Evolutionary conservation across 2,329 filamentous ascomycete genomes (phyloP).

Genomic region (Apiospora malaysiana): DNA sequence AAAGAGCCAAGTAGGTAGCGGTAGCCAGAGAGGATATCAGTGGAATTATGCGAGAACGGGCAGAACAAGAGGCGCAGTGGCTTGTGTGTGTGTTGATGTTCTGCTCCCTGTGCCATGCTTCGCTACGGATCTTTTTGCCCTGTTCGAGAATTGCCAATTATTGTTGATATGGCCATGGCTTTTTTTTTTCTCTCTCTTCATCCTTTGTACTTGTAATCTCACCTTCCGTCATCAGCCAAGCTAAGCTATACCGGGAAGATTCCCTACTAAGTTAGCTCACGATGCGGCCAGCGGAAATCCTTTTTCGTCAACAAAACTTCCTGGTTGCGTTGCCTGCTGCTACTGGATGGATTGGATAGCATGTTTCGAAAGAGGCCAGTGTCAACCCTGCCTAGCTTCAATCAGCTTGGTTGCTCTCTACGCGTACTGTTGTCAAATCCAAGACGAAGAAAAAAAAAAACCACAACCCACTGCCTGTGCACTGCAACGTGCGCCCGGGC

Average conservation of each 20-base stretch:
- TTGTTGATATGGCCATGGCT: not conserved
- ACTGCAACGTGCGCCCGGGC: constrained; percentile 1
- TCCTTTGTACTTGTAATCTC: not conserved
- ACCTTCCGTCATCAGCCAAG: constrained; percentile 3
- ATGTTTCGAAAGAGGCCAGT: constrained; percentile 11
- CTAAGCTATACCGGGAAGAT: constrained; percentile 15
- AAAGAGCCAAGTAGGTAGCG: not conserved
- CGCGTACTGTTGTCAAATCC: not conserved
- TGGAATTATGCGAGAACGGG: not conserved
- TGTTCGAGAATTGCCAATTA: constrained; percentile 1
- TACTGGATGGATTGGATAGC: too few relatives aligned
- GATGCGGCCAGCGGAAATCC: not conserved
- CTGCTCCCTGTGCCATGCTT: not conserved
- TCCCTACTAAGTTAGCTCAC: not conserved
- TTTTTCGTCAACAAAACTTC: constrained; percentile 2
- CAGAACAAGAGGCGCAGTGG: constrained; percentile 9
- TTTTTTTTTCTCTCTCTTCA: too few relatives aligned
- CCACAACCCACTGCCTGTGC: constrained; percentile 15
- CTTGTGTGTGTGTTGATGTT: not conserved
- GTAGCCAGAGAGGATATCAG: not conserved
- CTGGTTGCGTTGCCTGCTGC: not conserved
- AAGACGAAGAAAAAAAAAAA: not conserved
- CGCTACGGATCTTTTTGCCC: constrained; percentile 8
- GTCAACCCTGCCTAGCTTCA: constrained; percentile 6
- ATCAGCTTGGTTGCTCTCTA: not conserved